These are phyloP conservation scores for Metroxylon sagu DNA, from an alignment of 176 grass and related monocot species.

Conservation along the genomic window DNA sequence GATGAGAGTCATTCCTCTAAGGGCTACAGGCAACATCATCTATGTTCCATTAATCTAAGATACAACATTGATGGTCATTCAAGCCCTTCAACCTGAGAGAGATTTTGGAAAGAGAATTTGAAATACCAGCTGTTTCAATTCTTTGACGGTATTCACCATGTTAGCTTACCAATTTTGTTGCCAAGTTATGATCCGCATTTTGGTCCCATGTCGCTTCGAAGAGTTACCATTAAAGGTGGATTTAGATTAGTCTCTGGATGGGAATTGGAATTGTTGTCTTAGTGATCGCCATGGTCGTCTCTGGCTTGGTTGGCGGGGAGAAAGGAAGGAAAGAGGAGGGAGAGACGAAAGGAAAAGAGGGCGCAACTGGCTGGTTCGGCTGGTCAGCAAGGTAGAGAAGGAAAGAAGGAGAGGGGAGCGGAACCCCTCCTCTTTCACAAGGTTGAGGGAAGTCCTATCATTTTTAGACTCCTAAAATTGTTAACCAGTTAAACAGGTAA, in stretches of 20 bases:
- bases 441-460: no score
- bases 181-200: slow-evolving; percentile 41
- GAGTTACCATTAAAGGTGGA: slow-evolving; percentile 35
- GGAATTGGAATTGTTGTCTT: slow-evolving; percentile 47
- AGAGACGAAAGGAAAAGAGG: no score
- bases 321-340: neutral
- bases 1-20: slow-evolving; percentile 38
- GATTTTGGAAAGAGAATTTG: slow-evolving; percentile 24
- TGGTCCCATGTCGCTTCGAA: slow-evolving; percentile 28
- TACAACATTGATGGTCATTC: slow-evolving; percentile 46
- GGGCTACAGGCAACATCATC: slow-evolving; percentile 48
- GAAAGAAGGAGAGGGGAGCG: no score
- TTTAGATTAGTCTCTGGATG: slow-evolving; percentile 59
- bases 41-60: slow-evolving; percentile 34
- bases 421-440: no score
- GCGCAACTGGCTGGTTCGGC: no score
- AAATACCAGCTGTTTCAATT: slow-evolving; percentile 43
- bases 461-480: no score
- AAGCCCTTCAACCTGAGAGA: slow-evolving; percentile 48
- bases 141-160: slow-evolving; percentile 52
- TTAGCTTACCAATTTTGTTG: slow-evolving; percentile 53
- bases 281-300: slow-evolving; percentile 34
- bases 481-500: no score
- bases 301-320: slow-evolving; percentile 24
- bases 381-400: no score